Evolutionary conservation across 2,329 filamentous ascomycete species (phyloP).

Genomic region (Periconia sp.): DNA sequence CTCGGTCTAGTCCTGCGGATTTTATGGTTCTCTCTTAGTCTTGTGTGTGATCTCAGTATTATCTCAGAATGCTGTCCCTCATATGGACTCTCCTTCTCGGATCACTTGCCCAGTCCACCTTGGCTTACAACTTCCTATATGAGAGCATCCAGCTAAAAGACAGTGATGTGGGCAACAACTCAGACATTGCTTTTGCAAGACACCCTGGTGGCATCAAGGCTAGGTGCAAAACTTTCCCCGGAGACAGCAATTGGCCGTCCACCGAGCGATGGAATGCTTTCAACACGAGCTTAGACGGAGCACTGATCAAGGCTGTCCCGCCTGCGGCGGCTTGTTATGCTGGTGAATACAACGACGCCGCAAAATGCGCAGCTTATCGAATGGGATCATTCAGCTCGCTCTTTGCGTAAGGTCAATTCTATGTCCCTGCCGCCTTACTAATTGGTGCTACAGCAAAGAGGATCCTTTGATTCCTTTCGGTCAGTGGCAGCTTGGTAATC

Average conservation of each 20-base stretch:
- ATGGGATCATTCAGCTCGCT: constrained; percentile 17
- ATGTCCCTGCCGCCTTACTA: neutral
- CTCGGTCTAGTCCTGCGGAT: too few relatives aligned
- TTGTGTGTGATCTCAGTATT: too few relatives aligned
- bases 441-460: constrained; percentile 20
- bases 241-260: constrained; percentile 33
- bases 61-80: constrained; percentile 12
- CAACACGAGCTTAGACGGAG: constrained; percentile 28
- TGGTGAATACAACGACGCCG: constrained; percentile 23
- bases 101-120: constrained; percentile 6
- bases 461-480: constrained; percentile 29
- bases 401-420: constrained; percentile 22
- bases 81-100: constrained; percentile 1
- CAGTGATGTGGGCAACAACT: constrained; percentile 23
- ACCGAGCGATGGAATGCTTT: constrained; percentile 25
- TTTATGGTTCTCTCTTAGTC: too few relatives aligned
- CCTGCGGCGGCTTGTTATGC: constrained; percentile 35
- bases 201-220: constrained; percentile 6
- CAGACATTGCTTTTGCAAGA: constrained; percentile 31
- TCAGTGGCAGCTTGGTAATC: constrained; percentile 28
- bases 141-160: constrained; percentile 28
- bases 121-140: constrained; percentile 31
- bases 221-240: constrained; percentile 32
- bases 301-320: constrained; percentile 29
- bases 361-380: constrained; percentile 20